A percentile compares a stretch with the other conserved stretches of the same genome.
These are phyloP conservation scores for Clonostachys rosea DNA, from an alignment of 2,329 filamentous ascomycete species.

Conservation along the genomic window DNA sequence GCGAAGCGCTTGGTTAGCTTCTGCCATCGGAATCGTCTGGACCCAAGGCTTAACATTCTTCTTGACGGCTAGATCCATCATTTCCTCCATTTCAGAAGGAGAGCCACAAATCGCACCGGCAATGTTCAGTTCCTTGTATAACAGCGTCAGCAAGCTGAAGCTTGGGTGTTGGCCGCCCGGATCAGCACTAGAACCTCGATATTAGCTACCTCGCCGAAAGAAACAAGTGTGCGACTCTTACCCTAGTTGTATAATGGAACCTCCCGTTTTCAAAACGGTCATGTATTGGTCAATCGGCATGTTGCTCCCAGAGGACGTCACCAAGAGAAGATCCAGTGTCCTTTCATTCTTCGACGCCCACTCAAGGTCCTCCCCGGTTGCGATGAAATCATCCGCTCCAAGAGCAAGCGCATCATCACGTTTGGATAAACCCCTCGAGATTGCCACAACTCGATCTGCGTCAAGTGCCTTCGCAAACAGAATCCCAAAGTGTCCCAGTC, in stretches of 20 bases:
- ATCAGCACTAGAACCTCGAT: background rate
- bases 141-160: conserved; percentile 31
- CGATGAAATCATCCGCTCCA: conserved; percentile 48
- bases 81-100: conserved; percentile 53
- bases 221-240: conserved; percentile 13
- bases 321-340: conserved; percentile 53
- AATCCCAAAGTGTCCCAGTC: conserved; percentile 65
- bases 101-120: conserved; percentile 39
- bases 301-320: conserved; percentile 40
- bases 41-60: conserved; percentile 53
- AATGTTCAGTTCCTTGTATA: conserved; percentile 26
- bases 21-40: conserved; percentile 47
- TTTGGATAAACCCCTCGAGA: conserved; percentile 49
- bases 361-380: conserved; percentile 38
- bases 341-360: conserved; percentile 48
- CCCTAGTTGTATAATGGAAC: conserved; percentile 8
- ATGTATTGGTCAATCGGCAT: conserved; percentile 58
- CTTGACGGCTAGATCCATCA: conserved; percentile 51
- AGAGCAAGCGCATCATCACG: conserved; percentile 48
- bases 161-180: background rate
- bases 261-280: background rate
- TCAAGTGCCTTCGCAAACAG: conserved; percentile 64
- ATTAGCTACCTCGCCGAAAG: conserved; percentile 2
- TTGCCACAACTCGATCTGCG: conserved; percentile 54
- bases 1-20: conserved; percentile 50